Evolutionary conservation across 371 early-diverging fungal species (phyloP).

Genomic region (Haplosporangium sp.): DNA sequence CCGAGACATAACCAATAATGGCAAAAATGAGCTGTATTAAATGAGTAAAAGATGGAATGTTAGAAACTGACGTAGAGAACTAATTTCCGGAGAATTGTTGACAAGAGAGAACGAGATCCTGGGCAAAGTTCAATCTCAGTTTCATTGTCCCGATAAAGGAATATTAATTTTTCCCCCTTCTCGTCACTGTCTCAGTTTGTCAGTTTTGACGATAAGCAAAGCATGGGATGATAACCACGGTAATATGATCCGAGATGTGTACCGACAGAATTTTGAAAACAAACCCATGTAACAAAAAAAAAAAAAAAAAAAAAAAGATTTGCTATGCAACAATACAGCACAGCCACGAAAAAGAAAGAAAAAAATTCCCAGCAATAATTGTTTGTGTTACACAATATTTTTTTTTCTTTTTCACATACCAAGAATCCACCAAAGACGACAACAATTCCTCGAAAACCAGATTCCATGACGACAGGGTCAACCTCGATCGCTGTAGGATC

Average conservation of each 20-base stretch:
- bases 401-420: slow-evolving; percentile 35
- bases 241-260: no score
- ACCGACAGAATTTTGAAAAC: no score
- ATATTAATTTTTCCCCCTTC: background rate
- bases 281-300: no score
- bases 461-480: slow-evolving; percentile 45
- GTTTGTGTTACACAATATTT: background rate
- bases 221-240: no score
- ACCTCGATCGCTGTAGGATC: slow-evolving; percentile 1
- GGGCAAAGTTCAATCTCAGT: no score
- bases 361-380: background rate
- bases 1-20: slow-evolving; percentile 49
- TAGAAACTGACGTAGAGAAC: no score
- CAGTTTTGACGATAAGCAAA: background rate
- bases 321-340: background rate
- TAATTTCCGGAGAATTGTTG: no score
- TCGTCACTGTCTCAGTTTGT: background rate
- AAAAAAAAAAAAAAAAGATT: background rate
- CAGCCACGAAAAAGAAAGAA: background rate
- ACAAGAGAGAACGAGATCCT: no score
- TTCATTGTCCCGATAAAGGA: no score
- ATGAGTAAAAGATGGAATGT: no score
- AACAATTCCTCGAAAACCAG: slow-evolving; percentile 60
- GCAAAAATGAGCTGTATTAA: slow-evolving; percentile 38
- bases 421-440: slow-evolving; percentile 61